Evolutionary conservation across 2,329 filamentous ascomycete species (phyloP).

Genomic region (Stachybotrys chlorohalonatus): DNA sequence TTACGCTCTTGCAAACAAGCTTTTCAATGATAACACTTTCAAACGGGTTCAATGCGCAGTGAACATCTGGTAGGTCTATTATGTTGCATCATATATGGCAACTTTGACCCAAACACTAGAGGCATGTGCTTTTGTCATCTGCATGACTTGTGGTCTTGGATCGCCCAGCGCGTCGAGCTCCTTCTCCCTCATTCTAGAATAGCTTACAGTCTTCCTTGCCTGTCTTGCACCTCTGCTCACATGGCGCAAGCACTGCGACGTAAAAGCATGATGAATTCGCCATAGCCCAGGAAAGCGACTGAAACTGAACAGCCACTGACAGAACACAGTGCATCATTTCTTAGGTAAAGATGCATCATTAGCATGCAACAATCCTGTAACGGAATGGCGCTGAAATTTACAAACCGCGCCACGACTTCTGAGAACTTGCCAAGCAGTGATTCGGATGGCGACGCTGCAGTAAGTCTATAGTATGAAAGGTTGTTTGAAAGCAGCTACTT

Average conservation of each 20-base stretch:
- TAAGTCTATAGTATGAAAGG: constrained; percentile 5
- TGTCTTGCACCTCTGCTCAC: constrained; percentile 3
- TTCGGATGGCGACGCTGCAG: constrained; percentile 4
- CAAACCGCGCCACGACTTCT: constrained; percentile 4
- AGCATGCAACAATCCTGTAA: neutral
- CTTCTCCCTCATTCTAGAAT: constrained; percentile 1
- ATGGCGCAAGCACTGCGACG: constrained; percentile 3
- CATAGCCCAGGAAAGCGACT: constrained; percentile 3
- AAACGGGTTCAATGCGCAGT: no score
- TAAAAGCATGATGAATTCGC: constrained; percentile 2
- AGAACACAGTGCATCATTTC: constrained; percentile 3
- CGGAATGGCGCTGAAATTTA: constrained; percentile 1
- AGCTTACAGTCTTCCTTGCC: constrained; percentile 5
- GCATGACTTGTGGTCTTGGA: constrained; percentile 4
- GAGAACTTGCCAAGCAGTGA: constrained; percentile 4
- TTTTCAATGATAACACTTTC: no score
- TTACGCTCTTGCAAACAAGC: no score
- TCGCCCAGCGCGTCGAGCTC: constrained; percentile 4
- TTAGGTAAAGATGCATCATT: constrained; percentile 2
- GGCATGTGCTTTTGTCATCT: neutral
- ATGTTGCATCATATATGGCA: neutral
- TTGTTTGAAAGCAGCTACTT: constrained; percentile 5
- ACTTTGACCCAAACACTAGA: neutral
- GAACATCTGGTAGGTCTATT: no score
- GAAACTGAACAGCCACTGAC: constrained; percentile 3